Conservation (phyloP, 1,284 basidiomycete genomes). For the Rhodotorula sp. region DNA sequence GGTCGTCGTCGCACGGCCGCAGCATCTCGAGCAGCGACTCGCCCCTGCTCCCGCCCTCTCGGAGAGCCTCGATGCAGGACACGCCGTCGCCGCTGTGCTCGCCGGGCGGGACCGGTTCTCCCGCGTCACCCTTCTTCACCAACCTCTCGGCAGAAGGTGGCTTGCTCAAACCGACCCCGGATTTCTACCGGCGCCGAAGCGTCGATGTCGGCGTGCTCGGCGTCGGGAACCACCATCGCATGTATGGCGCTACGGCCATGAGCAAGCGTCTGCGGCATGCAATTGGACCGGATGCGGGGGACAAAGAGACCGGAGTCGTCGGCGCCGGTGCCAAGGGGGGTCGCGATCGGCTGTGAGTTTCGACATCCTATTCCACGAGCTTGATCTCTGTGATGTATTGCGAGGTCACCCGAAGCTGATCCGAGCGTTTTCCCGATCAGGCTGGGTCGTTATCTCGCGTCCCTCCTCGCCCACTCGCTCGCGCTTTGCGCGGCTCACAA, state of each 20-base stretch:
- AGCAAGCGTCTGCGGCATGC: slow-evolving; percentile 36
- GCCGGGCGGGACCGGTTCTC: slow-evolving; percentile 15
- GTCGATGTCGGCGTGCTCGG: slow-evolving; percentile 43
- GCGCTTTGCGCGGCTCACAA: slow-evolving; percentile 40
- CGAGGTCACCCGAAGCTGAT: too few relatives aligned
- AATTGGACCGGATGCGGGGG: slow-evolving; percentile 40
- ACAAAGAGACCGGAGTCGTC: slow-evolving; percentile 39
- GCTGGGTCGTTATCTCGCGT: slow-evolving; percentile 46
- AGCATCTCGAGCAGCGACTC: slow-evolving; percentile 5
- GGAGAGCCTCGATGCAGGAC: slow-evolving; percentile 18
- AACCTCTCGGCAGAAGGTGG: slow-evolving; percentile 4
- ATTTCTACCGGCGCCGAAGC: slow-evolving; percentile 34
- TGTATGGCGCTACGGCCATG: slow-evolving; percentile 29
- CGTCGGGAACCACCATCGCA: slow-evolving; percentile 28
- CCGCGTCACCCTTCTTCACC: slow-evolving; percentile 28
- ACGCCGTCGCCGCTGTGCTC: slow-evolving; percentile 24
- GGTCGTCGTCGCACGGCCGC: slow-evolving; percentile 14
- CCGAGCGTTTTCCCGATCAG: slow-evolving; percentile 16
- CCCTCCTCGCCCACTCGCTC: slow-evolving; percentile 45
- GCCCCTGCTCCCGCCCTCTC: slow-evolving; percentile 17
- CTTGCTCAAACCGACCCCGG: slow-evolving; percentile 23
- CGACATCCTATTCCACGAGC: background rate
- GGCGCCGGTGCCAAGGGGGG: slow-evolving; percentile 33
- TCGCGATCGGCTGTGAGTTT: slow-evolving; percentile 35
- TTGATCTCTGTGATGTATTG: too few relatives aligned